These are phyloP conservation scores for Abortiporus biennis DNA, from an alignment of 1,284 basidiomycete species.

Conservation along the genomic window DNA sequence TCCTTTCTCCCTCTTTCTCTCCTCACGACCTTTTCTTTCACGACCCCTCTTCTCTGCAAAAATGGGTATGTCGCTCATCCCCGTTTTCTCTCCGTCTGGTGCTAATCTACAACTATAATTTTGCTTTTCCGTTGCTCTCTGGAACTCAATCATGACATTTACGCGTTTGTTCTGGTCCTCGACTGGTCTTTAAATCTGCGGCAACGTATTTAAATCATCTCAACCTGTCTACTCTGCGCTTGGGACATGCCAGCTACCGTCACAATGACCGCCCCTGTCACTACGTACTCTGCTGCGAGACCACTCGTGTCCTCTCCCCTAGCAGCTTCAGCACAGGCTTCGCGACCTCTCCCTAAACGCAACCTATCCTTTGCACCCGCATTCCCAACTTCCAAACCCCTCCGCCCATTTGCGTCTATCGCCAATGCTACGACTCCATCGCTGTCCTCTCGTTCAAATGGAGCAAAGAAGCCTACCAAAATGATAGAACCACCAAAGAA, in stretches of 20 bases:
- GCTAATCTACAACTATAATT: no score
- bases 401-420: conserved; percentile 69
- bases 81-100: no score
- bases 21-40: no score
- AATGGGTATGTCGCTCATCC: no score
- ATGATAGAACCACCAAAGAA: conserved; percentile 72
- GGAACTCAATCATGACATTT: no score
- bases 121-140: no score
- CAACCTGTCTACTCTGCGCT: no score
- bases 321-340: conserved; percentile 30
- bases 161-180: no score
- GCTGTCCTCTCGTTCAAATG: conserved; percentile 8
- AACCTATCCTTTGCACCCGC: conserved; percentile 35
- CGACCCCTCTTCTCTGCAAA: no score
- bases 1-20: no score
- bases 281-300: conserved; percentile 23
- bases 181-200: no score
- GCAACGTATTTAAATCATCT: no score
- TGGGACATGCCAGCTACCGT: conserved; percentile 4
- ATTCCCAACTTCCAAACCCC: conserved; percentile 65
- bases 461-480: conserved; percentile 44
- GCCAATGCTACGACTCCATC: conserved; percentile 23
- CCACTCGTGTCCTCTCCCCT: conserved; percentile 54
- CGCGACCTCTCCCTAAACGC: conserved; percentile 15
- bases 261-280: conserved; percentile 16